Evolutionary conservation across 441 rosid genomes (phyloP).

Genomic region (Brassica hybrid): DNA sequence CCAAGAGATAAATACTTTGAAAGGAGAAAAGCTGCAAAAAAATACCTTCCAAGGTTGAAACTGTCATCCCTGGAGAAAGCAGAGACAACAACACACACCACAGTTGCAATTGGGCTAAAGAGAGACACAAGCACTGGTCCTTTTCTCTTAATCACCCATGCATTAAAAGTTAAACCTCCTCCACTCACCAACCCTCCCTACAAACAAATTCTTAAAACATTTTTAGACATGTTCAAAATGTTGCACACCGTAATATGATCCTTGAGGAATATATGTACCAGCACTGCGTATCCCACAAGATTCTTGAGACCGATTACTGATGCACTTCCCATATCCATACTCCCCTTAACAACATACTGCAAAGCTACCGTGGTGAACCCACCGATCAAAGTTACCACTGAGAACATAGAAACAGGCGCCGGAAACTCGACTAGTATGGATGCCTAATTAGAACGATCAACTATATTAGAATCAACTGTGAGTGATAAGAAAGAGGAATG

Average conservation of each 20-base stretch:
- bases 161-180: conserved; percentile 72
- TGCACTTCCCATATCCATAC: conserved; percentile 43
- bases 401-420: conserved; percentile 79
- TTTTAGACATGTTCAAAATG: conserved; percentile 1
- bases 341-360: conserved; percentile 51
- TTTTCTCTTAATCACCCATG: conserved; percentile 90
- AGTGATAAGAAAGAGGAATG: background rate
- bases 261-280: conserved; percentile 51
- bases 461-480: background rate
- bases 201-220: background rate
- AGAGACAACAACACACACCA: conserved; percentile 73
- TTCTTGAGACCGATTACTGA: conserved; percentile 46
- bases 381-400: conserved; percentile 72
- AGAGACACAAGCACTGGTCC: conserved; percentile 89
- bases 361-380: conserved; percentile 53
- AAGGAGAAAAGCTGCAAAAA: background rate
- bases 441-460: conserved; percentile 51
- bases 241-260: background rate
- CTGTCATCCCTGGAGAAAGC: conserved; percentile 61
- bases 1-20: no score
- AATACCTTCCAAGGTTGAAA: conserved; percentile 72
- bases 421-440: conserved; percentile 75
- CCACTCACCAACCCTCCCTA: conserved; percentile 75
- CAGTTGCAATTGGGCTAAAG: conserved; percentile 84
- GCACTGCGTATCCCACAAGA: conserved; percentile 53